Evolutionary conservation across 148 eudicot genomes (phyloP).

Genomic region (Rheum nobile): DNA sequence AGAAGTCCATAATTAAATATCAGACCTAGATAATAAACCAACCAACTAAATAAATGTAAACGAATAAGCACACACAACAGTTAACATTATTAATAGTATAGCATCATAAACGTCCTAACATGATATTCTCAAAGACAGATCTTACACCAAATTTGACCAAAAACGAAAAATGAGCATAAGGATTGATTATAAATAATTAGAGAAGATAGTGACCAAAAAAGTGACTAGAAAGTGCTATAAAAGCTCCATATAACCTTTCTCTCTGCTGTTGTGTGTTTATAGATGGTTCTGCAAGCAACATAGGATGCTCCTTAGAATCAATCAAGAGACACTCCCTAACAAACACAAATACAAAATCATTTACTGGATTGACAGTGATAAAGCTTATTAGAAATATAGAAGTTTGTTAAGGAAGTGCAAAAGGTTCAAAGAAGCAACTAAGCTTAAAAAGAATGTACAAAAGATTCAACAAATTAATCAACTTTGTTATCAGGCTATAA

Average conservation of each 20-base stretch:
- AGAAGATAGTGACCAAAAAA: not conserved
- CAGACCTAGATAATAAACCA: not conserved
- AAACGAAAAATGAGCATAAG: not conserved
- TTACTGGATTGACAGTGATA: not conserved
- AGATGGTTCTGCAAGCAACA: constrained; percentile 96
- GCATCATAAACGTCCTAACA: not conserved
- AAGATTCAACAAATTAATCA: not conserved
- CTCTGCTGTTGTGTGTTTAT: constrained; percentile 76
- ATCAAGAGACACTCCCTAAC: constrained; percentile 80
- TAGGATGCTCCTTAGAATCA: constrained; percentile 95
- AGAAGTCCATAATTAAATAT: not conserved
- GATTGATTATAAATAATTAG: not conserved
- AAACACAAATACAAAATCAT: constrained; percentile 7
- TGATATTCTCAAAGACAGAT: not conserved
- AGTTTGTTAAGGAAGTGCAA: not conserved
- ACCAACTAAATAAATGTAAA: not conserved
- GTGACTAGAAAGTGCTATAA: not conserved
- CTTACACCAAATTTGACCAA: not conserved
- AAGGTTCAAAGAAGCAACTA: not conserved
- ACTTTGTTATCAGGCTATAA: not conserved
- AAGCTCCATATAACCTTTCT: constrained; percentile 60
- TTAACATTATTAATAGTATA: not conserved
- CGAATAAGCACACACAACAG: not conserved
- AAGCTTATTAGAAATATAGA: not conserved
- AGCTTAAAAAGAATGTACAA: not conserved